Conservation (phyloP, 352 stramenopile genomes). For the Pythium oligandrum region DNA sequence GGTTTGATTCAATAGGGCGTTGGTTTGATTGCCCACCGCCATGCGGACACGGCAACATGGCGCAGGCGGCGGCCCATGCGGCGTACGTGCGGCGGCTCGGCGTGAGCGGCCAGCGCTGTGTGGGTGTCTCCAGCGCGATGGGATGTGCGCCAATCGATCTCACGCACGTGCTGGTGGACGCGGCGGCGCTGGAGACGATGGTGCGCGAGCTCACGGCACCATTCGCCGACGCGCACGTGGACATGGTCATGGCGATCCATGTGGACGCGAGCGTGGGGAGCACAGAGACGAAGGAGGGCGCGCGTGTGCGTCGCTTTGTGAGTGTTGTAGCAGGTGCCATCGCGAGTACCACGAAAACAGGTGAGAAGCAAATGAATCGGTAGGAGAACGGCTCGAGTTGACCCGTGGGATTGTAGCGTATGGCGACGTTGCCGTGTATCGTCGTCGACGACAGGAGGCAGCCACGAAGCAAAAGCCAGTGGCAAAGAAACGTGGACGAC, state of each 20-base stretch:
- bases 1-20: no score
- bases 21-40: no score
- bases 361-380: slow-evolving; percentile 10
- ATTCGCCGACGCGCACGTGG: slow-evolving; percentile 36
- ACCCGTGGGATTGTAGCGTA: slow-evolving; percentile 5
- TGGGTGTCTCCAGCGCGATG: no score
- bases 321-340: slow-evolving; percentile 40
- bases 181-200: slow-evolving; percentile 25
- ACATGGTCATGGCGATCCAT: slow-evolving; percentile 45
- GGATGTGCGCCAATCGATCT: slow-evolving; percentile 29
- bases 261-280: slow-evolving; percentile 6
- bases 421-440: slow-evolving; percentile 31
- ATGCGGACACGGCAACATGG: no score
- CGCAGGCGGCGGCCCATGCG: no score
- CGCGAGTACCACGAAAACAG: slow-evolving; percentile 32
- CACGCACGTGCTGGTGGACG: slow-evolving; percentile 29
- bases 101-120: slow-evolving; percentile 28
- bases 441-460: not conserved
- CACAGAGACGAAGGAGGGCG: not conserved
- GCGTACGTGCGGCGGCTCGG: slow-evolving; percentile 39
- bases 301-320: slow-evolving; percentile 23
- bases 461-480: not conserved
- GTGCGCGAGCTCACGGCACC: slow-evolving; percentile 32
- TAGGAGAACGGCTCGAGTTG: no score
- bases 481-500: slow-evolving; percentile 14